Percentiles rank a stretch among this genome's conserved stretches.
Evolutionary conservation across 2,329 filamentous ascomycete species (phyloP).

Genomic region (Fonsecaea nubica): DNA sequence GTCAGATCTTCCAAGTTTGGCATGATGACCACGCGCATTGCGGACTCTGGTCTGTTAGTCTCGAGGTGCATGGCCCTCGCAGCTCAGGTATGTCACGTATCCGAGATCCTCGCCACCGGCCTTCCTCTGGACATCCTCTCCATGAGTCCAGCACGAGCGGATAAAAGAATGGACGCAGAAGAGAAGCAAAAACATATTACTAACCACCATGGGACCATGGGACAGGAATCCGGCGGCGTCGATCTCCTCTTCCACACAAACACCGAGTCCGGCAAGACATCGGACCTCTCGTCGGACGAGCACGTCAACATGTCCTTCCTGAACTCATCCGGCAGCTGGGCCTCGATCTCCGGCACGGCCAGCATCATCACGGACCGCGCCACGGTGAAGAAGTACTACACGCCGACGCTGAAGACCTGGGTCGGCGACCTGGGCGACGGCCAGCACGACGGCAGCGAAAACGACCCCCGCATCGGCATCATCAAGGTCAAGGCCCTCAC

Average conservation of each 20-base stretch:
- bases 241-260: constrained; percentile 92
- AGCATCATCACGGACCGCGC: constrained; percentile 72
- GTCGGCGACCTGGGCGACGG: constrained; percentile 84
- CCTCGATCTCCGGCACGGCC: constrained; percentile 78
- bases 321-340: constrained; percentile 79
- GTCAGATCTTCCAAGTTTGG: constrained; percentile 78
- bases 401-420: constrained; percentile 77
- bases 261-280: constrained; percentile 85
- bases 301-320: constrained; percentile 84
- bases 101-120: constrained; percentile 57
- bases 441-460: constrained; percentile 78
- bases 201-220: background rate
- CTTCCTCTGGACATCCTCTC: constrained; percentile 62
- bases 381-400: constrained; percentile 77
- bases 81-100: constrained; percentile 64
- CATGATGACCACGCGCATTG: constrained; percentile 82
- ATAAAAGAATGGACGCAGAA: constrained; percentile 64
- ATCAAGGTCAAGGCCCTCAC: constrained; percentile 77
- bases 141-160: background rate
- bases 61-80: constrained; percentile 88
- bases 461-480: constrained; percentile 81
- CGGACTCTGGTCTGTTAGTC: constrained; percentile 69
- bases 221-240: constrained; percentile 75
- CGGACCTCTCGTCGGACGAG: constrained; percentile 74
- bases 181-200: constrained; percentile 1